Base-by-base conservation (phyloP, 441 rosid genomes). In the Pelargonium fulgidum region DNA sequence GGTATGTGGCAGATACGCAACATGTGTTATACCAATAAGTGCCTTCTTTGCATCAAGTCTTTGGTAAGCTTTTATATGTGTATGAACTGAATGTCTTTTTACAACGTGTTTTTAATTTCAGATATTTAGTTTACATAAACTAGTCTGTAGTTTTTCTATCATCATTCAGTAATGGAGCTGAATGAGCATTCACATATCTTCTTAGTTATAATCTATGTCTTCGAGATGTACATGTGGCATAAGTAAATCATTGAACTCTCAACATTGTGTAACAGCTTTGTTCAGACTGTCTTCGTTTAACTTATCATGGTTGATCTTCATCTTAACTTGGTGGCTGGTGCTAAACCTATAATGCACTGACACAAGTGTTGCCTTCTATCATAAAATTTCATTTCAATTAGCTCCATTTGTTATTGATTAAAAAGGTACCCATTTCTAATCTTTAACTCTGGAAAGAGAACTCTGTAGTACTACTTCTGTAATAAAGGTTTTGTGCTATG, bases 31-130 rank as follows among this genome's bases (percentile, higher is more conserved):
- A 61, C 98, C 99, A 68, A 95, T 95, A 72, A 95, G 99, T 78
- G 99, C 99, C 76, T 95, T 95, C 85, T 95, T 92, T 81, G 98
- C 99, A 64, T 91, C 99, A 66, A 95, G 99, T 75, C 98, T 95
- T 70, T 95, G 99, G 99, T 92, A 85, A 86, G 88, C 62, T 61
- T 76, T 74, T 78, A 68, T 48, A 20, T 54, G 11, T 62, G 22
- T 14, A 26, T 24, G 68, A 26, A 33, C 20, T 17, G 48, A 41
- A 17, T 44, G 48, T 68, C 29, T 41, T 29, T 39, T 50, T 62
- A n/a, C 12, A 16, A n/a, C 62, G 2, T 17, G 29, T 56, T 56
- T 56, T 10, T 13, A 17, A 7, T 17, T 20, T 19, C 26, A 2
- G 9, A 7, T 56, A 24, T 56, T 56, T 56, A 56, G 7, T 19